Base-by-base conservation (phyloP, 179 eudicot species). In the Drosera spatulata region DNA sequence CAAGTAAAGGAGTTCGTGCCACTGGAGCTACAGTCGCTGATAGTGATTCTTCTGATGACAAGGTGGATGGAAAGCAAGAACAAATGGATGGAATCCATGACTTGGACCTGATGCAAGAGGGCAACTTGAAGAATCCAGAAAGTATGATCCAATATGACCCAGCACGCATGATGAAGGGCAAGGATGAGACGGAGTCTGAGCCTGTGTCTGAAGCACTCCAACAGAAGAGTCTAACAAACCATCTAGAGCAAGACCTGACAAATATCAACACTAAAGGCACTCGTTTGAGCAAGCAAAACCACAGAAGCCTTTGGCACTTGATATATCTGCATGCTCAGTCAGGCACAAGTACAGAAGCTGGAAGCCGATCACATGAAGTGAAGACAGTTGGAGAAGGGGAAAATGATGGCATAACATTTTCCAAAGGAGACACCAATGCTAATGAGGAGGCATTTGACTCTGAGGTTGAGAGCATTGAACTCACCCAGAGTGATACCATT, bases 401-500 rank as follows among this genome's bases (percentile, higher is more conserved):
- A 14, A 65, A 58, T 55, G 63, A 33, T 43, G 64, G 62, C 38
- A 42, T 50, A 13, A 15, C 39, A 12, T n/a, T 61, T 41, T 52
- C 51, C 22, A 69, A 66, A 10, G 39, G 14, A 15, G 49, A 51
- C 12, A 41, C 41, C 2, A 66, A 60, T 58, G 60, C 52, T 47
- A 69, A 63, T 63, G 70, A 70, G 56, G 79, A 71, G 55, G 47
- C 45, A 15, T 63, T 61, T 38, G 66, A 72, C 48, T 59, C 74
- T 39, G 75, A 67, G 53, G 69, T 63, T 61, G 73, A 76, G 67
- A 84, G 80, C 38, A 62, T 83, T 71, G 97, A 93, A 71, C 59
- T 78, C 50, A 77, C 77, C 7, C 90, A 93, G 72, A 65, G 52
- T 41, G 75, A 84, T 64, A 95, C 96, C 5, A 71, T 75, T 46